phyloP scores from a whole-genome alignment of 2,329 filamentous ascomycete genomes.

The Stylonectria norvegica region DNA sequence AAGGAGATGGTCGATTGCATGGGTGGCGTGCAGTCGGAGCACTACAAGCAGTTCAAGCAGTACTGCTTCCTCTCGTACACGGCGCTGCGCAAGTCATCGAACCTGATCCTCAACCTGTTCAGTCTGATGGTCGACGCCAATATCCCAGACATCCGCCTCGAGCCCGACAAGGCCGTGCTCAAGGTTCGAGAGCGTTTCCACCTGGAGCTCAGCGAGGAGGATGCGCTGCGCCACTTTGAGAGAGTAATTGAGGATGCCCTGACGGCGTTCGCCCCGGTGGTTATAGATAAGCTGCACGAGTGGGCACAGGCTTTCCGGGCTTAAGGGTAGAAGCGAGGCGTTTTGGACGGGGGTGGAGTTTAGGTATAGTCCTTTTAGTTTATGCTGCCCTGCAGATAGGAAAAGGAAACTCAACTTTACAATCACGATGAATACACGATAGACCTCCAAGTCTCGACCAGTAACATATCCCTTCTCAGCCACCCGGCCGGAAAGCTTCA shows the following conservation, averaged over 20 bases:
- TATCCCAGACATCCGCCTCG: conserved; percentile 89
- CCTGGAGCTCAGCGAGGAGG: conserved; percentile 85
- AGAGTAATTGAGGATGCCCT: conserved; percentile 87
- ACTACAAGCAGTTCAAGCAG: conserved; percentile 87
- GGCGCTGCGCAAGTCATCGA: conserved; percentile 82
- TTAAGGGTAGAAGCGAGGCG: no score
- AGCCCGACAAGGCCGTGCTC: conserved; percentile 88
- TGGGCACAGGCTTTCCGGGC: conserved; percentile 87
- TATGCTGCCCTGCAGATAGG: no score
- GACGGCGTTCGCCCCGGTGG: conserved; percentile 83
- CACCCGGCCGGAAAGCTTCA: no score
- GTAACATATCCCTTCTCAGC: no score
- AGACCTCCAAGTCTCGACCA: no score
- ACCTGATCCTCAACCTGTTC: conserved; percentile 91
- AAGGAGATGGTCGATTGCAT: conserved; percentile 99
- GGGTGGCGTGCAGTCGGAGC: conserved; percentile 76
- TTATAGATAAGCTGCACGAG: conserved; percentile 93
- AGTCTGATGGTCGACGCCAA: conserved; percentile 97
- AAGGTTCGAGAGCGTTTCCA: conserved; percentile 96
- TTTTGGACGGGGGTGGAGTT: no score
- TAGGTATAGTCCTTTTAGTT: no score
- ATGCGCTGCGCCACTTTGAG: conserved; percentile 84
- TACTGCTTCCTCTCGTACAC: conserved; percentile 96
- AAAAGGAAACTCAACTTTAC: no score
- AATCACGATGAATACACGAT: no score